Evolutionary conservation across 768 basidiomycete species (phyloP), one percentile per base, ranked within the genome.

Genomic region (Phylloporus arenicola): DNA sequence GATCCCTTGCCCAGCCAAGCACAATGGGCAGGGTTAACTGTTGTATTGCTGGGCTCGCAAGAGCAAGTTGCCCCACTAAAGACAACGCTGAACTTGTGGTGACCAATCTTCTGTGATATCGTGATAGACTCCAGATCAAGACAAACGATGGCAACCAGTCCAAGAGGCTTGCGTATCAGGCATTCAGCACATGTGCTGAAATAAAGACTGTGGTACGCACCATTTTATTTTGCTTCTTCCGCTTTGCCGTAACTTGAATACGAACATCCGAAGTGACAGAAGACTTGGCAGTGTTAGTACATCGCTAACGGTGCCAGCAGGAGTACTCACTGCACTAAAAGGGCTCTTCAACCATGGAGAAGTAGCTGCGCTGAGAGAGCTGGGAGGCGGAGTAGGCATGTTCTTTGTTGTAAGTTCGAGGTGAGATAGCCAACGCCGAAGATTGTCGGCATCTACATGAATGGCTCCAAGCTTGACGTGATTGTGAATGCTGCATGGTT

Each of bases 1-100:
- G 41, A 79, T 72, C 48, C 76, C 67, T 35, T 69, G 38, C 86
- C 86, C 10, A 87, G 63, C 72, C 78, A 76, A 45, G 74, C 63
- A 42, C 68, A 69, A 61, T 86, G 83, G 6, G 80, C 62, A 2
- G 65, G 53, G 54, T 74, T 74, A 19, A 59, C 52, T 10, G 67
- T 65, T 4, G 77, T 69, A 43, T 80, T 71, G 52, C 83, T 82
- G 14, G 78, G 69, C 24, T 73, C 71, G 22, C 76, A 72, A 30
- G 65, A 63, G 22, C 79, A 56, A 1, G 60, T 54, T 13, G 79
- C 56, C 25, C 74, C 64, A 38, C 72, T 70, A 19, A 84, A 58
- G 43, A 70, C 63, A 17, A 76, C 58, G 43, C 68, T 70, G 57
- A 81, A 81, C 37, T 70, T 70, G 19, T 67, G 60, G 12, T 54